These are phyloP conservation scores for Penicillium digitatum DNA, from an alignment of 2,329 filamentous ascomycete genomes.

Conservation along the genomic window DNA sequence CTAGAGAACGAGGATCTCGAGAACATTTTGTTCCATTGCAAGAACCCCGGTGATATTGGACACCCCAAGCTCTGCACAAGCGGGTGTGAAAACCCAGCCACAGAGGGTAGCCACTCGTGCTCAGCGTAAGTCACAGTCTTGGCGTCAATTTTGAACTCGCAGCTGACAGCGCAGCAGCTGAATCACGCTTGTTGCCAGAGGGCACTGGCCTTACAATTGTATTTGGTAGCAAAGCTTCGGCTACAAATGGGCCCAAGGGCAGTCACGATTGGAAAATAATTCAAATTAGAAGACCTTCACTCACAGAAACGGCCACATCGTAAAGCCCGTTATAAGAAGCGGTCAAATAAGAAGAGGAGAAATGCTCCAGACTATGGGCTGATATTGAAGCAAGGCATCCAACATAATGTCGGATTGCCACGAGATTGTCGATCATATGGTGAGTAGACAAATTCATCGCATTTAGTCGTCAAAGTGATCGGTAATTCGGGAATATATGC, in stretches of 20 bases:
- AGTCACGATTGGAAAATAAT: background rate
- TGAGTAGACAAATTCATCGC: background rate
- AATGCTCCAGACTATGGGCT: constrained; percentile 26
- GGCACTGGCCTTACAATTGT: background rate
- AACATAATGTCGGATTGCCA: background rate
- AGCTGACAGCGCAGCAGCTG: background rate
- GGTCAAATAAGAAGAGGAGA: background rate
- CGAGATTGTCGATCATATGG: too few relatives aligned
- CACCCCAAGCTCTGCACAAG: constrained; percentile 31
- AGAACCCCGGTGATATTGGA: constrained; percentile 32
- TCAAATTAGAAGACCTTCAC: background rate
- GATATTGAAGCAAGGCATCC: constrained; percentile 30
- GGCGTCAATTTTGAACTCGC: background rate
- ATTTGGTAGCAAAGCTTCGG: background rate
- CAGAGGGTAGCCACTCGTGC: constrained; percentile 31
- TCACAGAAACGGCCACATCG: background rate
- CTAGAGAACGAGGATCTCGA: constrained; percentile 26
- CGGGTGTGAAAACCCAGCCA: constrained; percentile 25
- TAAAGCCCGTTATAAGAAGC: background rate
- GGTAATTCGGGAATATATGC: background rate
- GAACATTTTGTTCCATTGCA: constrained; percentile 35
- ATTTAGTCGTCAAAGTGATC: background rate
- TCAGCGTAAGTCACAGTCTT: constrained; percentile 12
- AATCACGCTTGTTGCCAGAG: background rate
- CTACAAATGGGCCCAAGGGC: background rate